phyloP scores from a whole-genome alignment of 2,329 filamentous ascomycete species.

The Paecilomyces sp. region DNA sequence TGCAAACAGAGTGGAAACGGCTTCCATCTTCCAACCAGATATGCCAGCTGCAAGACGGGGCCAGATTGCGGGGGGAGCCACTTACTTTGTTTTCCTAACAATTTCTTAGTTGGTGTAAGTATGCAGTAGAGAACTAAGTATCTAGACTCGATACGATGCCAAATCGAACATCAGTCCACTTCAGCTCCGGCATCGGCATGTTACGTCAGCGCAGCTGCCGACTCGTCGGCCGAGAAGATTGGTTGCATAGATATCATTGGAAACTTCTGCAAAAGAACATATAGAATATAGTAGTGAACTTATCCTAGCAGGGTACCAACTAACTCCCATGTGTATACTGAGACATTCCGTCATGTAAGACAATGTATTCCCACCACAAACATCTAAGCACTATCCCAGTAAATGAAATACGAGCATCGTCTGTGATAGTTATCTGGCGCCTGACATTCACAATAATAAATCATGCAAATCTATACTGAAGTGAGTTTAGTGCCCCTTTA shows the following conservation, averaged over 20 bases:
- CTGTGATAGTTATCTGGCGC: neutral
- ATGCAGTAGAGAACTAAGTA: too few relatives aligned
- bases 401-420: neutral
- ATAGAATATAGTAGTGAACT: too few relatives aligned
- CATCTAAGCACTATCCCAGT: neutral
- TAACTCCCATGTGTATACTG: too few relatives aligned
- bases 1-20: neutral
- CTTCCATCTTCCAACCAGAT: neutral
- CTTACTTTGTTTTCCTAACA: neutral
- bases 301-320: too few relatives aligned
- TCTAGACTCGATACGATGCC: neutral
- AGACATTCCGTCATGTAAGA: neutral
- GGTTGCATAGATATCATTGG: neutral
- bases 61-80: neutral
- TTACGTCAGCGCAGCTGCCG: neutral
- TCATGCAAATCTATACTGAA: neutral
- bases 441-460: neutral
- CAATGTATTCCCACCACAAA: neutral
- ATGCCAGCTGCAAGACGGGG: neutral
- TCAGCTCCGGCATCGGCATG: neutral
- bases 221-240: neutral
- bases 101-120: neutral
- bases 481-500: neutral
- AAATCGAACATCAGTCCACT: neutral
- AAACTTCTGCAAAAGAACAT: neutral